A percentile compares a stretch with the other conserved stretches of the same genome.
Conservation (phyloP, 108 stramenopile species). For the Cyclotella atomus region DNA sequence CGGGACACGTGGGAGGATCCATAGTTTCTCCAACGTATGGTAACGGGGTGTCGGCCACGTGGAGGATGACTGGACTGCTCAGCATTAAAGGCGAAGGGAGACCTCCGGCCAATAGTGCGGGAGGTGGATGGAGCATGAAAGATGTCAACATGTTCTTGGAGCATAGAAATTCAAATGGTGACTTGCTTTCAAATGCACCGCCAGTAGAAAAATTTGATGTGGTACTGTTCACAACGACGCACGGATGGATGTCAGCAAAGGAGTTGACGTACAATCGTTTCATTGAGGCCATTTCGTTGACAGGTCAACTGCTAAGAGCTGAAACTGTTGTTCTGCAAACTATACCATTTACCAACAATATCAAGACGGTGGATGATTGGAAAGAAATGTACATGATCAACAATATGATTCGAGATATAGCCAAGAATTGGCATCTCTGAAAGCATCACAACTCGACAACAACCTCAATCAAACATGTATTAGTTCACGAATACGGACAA, state of each 20-base stretch:
- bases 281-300: conserved; percentile 36
- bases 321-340: conserved; percentile 48
- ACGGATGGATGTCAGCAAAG: conserved; percentile 52
- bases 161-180: not conserved
- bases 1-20: conserved; percentile 28
- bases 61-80: conserved; percentile 48
- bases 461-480: conserved; percentile 26
- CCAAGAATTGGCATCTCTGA: conserved; percentile 19
- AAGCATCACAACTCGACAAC: not conserved
- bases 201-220: conserved; percentile 31
- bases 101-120: conserved; percentile 20
- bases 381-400: conserved; percentile 23
- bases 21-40: conserved; percentile 27
- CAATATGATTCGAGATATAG: conserved; percentile 22
- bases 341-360: conserved; percentile 54
- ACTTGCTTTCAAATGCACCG: no score
- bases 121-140: conserved; percentile 46
- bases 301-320: conserved; percentile 41
- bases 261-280: conserved; percentile 35
- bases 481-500: conserved; percentile 40
- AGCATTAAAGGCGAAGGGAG: conserved; percentile 4
- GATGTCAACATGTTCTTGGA: conserved; percentile 13
- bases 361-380: conserved; percentile 35
- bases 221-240: conserved; percentile 44
- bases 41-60: conserved; percentile 37